Evolutionary conservation across 208 protist species (phyloP), one percentile per base, ranked within the genome.

Genomic region (Leptomonas pyrrhocoris): DNA sequence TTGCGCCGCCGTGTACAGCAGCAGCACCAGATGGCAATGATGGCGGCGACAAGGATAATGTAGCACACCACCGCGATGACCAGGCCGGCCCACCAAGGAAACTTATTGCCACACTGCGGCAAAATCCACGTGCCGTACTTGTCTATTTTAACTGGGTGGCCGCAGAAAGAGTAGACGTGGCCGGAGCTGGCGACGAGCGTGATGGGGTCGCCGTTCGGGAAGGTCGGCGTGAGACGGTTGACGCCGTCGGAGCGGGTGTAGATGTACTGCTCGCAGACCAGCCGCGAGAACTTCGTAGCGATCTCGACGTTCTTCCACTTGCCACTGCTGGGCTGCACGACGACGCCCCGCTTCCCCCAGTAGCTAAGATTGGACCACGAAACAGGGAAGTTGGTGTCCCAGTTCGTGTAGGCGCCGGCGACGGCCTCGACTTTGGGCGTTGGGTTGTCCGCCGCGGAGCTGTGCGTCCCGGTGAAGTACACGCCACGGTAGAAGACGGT

Each of bases 11-110:
- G 53, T 46, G 48, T 12, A 53, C 64, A 77, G 80, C 79, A 85
- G 67, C 74, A 86, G 79, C 80, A 82, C 73, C 71, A 79, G 43
- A 77, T 64, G 48, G 72, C 48, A 53, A 92, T 83, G 66, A 92
- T 80, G 55, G 81, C 19, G 15, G 57, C 73, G n/a, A 86, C 63
- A 18, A 86, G 38, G 19, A 87, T 61, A 27, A 83, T 38, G 54
- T 83, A 74, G 54, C 42, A 61, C 11, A 40, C 42, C 9, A 79
- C 72, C 0, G 83, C 79, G 19, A 88, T 83, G 57, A 83, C 6
- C n/a, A 92, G 76, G 6, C 58, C 74, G 1, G 36, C 79, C 80
- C 81, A 92, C 86, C 86, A 92, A 18, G 77, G 77, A 51, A 85
- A 80, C 13, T 15, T 21, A 8, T 69, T 60, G 15, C 57, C 55